phyloP scores from a whole-genome alignment of 1,139 yeast species.

The Scheffersomyces quercinus region DNA sequence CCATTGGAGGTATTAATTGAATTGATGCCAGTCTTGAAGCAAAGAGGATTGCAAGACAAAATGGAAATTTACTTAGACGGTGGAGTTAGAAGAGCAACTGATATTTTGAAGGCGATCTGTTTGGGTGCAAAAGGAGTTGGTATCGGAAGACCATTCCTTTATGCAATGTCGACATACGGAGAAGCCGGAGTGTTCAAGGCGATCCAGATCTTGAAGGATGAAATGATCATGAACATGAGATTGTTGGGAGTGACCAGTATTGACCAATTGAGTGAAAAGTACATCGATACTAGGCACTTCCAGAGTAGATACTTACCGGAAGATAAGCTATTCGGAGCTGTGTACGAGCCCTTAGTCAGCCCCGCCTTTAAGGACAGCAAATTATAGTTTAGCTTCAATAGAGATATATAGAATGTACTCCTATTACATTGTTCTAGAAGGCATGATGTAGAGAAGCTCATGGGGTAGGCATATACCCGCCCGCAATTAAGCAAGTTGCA shows the following conservation, averaged over 20 bases:
- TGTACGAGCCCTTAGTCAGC: constrained; percentile 39
- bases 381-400: constrained; percentile 11
- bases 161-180: constrained; percentile 73
- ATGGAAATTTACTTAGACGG: constrained; percentile 60
- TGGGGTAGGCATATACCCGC: not conserved
- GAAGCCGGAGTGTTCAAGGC: constrained; percentile 79
- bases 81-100: constrained; percentile 72
- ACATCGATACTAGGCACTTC: constrained; percentile 29
- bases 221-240: constrained; percentile 85
- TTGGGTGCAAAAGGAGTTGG: constrained; percentile 77
- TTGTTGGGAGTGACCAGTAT: constrained; percentile 73
- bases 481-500: not conserved
- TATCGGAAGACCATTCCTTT: constrained; percentile 69
- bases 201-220: constrained; percentile 76
- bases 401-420: not conserved
- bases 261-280: constrained; percentile 56
- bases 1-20: constrained; percentile 71
- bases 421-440: not conserved
- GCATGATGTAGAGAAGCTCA: not conserved
- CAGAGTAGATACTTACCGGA: constrained; percentile 27
- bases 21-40: constrained; percentile 54
- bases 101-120: constrained; percentile 64
- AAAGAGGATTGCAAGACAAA: constrained; percentile 45
- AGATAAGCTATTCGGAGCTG: constrained; percentile 36
- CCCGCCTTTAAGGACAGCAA: constrained; percentile 35